Conservation (phyloP, 352 stramenopile genomes). For the Globisporangium lucens region DNA sequence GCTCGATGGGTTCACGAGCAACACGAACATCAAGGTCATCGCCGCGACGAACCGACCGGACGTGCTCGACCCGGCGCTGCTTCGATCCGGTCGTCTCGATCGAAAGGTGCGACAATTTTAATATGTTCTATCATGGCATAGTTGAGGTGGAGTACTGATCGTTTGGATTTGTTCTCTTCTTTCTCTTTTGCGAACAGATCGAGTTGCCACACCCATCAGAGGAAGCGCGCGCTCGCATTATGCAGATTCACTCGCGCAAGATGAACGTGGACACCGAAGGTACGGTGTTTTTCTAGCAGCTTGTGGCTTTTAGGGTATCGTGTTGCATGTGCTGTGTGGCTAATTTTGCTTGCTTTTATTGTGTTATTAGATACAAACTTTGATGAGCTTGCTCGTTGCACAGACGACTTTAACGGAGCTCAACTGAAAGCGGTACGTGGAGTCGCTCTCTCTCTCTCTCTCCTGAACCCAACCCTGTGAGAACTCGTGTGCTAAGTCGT, state of each 20-base stretch:
- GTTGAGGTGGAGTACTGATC: background rate
- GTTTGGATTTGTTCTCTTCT: too few relatives aligned
- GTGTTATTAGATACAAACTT: slow-evolving; percentile 91
- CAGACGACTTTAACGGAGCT: slow-evolving; percentile 99
- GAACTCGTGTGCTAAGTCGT: background rate
- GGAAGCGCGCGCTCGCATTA: slow-evolving; percentile 94
- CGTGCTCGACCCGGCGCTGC: slow-evolving; percentile 95
- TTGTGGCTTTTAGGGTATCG: background rate
- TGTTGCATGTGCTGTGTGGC: background rate
- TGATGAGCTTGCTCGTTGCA: slow-evolving; percentile 96
- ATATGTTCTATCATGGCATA: background rate
- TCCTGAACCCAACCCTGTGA: background rate
- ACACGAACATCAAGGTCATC: slow-evolving; percentile 99
- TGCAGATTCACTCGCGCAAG: slow-evolving; percentile 97
- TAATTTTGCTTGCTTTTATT: background rate
- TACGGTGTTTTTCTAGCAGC: slow-evolving; percentile 14
- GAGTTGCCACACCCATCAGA: slow-evolving; percentile 98
- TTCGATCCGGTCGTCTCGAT: slow-evolving; percentile 91
- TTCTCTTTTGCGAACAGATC: slow-evolving; percentile 71
- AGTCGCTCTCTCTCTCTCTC: background rate
- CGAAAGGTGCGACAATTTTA: slow-evolving; percentile 77
- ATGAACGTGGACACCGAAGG: slow-evolving; percentile 94
- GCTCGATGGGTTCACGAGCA: slow-evolving; percentile 97
- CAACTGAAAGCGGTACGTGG: slow-evolving; percentile 93
- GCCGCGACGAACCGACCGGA: slow-evolving; percentile 96